Base-by-base conservation (phyloP, 2,329 filamentous ascomycete species). In the Phyllosticta ampelicida region DNA sequence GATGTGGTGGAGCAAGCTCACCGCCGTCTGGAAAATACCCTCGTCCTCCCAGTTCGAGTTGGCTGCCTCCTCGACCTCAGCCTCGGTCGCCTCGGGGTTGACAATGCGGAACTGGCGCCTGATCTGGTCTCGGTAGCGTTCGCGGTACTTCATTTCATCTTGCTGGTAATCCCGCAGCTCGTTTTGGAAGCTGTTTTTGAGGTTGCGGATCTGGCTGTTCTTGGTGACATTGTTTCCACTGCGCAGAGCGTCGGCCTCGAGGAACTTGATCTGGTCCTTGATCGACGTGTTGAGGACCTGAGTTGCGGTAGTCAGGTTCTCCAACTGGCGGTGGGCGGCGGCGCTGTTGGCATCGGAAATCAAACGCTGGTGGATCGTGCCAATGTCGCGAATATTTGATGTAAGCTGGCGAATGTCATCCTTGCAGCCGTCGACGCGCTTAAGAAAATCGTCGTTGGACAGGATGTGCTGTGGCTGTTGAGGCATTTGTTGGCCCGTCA, bases 1-100 rank as follows among this genome's bases (percentile, higher is more conserved):
- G 1, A 9, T 18, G n/a, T 13, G 19, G 11, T 49, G 10, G 20
- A 13, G 9, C 1, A 16, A 49, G 55, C 84, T 72, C 80, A 92
- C 88, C 60, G 88, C 88, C 59, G 84, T 86, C 73, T 90, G 86
- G 76, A 92, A 94, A 58, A 94, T 85, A 66, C 87, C 86, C 74
- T 91, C 86, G 60, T 87, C 82, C 56, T 85, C 83, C 85, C 87
- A 88, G 69, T 90, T 85, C 56, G 83, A 77, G 64, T 88, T 78
- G 21, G 83, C 77, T 3, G 87, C 87, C 69, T 88, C 77, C 53
- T 79, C 75, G 2, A 91, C 84, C 72, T 92, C 86, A 1, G 80
- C 76, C 60, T 90, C 86, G 53, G 80, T 81, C n/a, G 88, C 89
- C 51, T 90, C 85, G 55, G 88, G 88, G 70, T 90, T 89, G 64